phyloP scores from a whole-genome alignment of 305 asterid genomes.

The Fraxinus ornus region DNA sequence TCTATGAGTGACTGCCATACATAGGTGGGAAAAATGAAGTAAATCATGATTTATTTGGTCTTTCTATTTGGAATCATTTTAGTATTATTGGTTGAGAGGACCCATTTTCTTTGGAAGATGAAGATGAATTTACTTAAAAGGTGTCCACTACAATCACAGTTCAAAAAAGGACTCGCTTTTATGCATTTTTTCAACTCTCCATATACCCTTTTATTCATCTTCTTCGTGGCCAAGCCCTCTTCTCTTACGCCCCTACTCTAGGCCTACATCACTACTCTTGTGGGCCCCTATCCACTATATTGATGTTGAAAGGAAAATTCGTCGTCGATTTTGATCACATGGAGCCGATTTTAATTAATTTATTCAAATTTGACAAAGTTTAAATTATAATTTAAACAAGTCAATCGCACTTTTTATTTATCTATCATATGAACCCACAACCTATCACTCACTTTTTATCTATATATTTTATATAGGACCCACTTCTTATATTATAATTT shows the following conservation, averaged over 20 bases:
- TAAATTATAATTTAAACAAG: no score
- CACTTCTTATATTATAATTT: no score
- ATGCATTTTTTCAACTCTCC: background rate
- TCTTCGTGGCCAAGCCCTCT: background rate
- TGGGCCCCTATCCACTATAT: background rate
- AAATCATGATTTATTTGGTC: background rate
- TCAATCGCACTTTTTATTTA: background rate
- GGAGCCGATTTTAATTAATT: background rate
- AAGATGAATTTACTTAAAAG: background rate
- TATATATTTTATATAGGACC: no score
- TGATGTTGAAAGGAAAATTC: background rate
- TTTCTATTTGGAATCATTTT: conserved; percentile 1
- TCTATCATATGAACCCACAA: background rate
- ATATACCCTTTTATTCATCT: background rate
- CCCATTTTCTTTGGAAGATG: background rate
- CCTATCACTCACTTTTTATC: background rate
- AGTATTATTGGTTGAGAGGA: background rate
- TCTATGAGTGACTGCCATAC: background rate
- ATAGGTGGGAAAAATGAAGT: background rate
- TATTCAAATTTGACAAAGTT: background rate
- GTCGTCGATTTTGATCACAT: background rate
- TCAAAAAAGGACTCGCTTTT: background rate
- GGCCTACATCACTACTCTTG: background rate
- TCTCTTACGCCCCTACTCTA: background rate
- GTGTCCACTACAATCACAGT: background rate